Conservation (phyloP, 305 asterid genomes). For the Caryopteris hybrid region DNA sequence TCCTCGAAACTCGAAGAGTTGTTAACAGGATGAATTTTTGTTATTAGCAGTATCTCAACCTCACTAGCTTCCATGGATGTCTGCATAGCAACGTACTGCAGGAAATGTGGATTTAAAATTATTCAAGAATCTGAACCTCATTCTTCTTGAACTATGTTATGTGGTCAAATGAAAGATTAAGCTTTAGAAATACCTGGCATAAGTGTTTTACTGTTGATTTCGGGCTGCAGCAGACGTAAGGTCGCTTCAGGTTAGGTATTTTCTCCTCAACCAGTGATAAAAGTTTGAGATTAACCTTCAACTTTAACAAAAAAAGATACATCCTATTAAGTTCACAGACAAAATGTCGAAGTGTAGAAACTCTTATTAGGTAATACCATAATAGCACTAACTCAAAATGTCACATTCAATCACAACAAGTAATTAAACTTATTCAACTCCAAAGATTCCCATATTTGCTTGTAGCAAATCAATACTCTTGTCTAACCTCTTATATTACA, state of each 20-base stretch:
- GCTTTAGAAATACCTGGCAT: constrained; percentile 46
- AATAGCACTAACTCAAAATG: constrained; percentile 13
- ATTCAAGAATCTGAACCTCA: constrained; percentile 6
- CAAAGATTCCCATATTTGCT: not conserved
- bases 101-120: constrained; percentile 16
- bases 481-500: not conserved
- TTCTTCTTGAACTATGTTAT: not conserved
- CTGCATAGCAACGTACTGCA: constrained; percentile 89
- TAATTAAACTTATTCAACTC: constrained; percentile 7
- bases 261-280: constrained; percentile 67
- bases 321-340: constrained; percentile 12
- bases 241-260: constrained; percentile 80
- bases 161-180: constrained; percentile 13
- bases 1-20: constrained; percentile 29
- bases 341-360: constrained; percentile 9
- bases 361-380: not conserved
- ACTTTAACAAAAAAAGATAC: constrained; percentile 28
- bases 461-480: not conserved
- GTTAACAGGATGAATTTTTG: constrained; percentile 34
- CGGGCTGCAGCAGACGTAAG: constrained; percentile 70
- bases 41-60: constrained; percentile 62
- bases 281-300: constrained; percentile 69
- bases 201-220: constrained; percentile 60
- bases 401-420: constrained; percentile 14
- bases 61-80: constrained; percentile 62